Conservation (phyloP, 306 rosid genomes). For the Hippophae tibetana region DNA sequence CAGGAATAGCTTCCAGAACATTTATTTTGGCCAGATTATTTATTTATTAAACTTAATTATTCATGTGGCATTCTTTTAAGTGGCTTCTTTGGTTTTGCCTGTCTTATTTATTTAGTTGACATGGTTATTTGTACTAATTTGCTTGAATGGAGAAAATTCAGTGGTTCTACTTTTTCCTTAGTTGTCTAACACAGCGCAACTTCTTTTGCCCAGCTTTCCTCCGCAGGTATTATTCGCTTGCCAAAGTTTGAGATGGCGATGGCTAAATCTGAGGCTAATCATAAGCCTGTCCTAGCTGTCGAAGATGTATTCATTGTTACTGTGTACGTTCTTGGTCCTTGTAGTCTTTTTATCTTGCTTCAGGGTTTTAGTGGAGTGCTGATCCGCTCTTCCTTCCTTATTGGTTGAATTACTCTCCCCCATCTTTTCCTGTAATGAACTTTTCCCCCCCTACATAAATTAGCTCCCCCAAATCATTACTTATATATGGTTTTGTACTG, state of each 20-base stretch:
- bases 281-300: constrained; percentile 76
- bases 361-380: too few species aligned
- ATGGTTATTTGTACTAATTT: constrained; percentile 11
- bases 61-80: constrained; percentile 9
- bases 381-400: too few species aligned
- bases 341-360: too few species aligned
- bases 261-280: constrained; percentile 89
- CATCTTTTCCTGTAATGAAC: too few species aligned
- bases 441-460: constrained; percentile 9
- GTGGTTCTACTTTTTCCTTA: constrained; percentile 2
- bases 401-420: too few species aligned
- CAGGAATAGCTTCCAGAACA: constrained; percentile 2
- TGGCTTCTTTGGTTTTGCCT: constrained; percentile 19
- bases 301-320: constrained; percentile 83
- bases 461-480: constrained; percentile 14
- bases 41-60: neutral
- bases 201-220: constrained; percentile 62
- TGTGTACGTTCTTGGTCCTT: constrained; percentile 44
- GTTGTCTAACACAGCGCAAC: constrained; percentile 27
- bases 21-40: too few species aligned
- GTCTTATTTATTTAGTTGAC: constrained; percentile 3
- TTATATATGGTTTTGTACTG: constrained; percentile 13
- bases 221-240: constrained; percentile 85
- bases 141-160: constrained; percentile 4
- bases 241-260: constrained; percentile 94